Base-by-base conservation (phyloP, 345 rosid genomes). In the Chamaenerion angustifolium region DNA sequence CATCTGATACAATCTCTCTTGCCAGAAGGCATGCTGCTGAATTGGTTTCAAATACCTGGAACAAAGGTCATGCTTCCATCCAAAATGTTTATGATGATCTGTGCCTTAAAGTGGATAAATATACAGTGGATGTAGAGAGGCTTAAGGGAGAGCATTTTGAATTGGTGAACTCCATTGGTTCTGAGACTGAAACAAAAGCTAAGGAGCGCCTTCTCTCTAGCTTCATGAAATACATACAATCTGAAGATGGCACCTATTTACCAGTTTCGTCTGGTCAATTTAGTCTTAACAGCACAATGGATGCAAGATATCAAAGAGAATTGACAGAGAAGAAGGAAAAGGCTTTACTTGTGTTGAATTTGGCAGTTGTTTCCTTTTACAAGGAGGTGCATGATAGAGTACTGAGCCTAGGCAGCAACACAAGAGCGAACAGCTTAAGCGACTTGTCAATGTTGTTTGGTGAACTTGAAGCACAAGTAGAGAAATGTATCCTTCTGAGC, bases 21-120 rank as follows among this genome's bases (percentile, higher is more conserved):
- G 84, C 81, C 21, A 67, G 81, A 66, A 80, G 80, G 63, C 95
- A 75, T 76, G 95, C 83, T 59, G 65, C 80, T 65, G 88, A 84
- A 60, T 76, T 76, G 27, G 70, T 75, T 64, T 75, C 72, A 50
- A 80, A 72, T 60, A 42, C 43, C 51, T 76, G 54, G 40, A 81
- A 68, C 17, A 73, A 68, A 62, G 69, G 71, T 69, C 57, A 63
- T 49, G 78, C 79, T 56, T 74, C 83, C 59, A 56, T 69, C 60
- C 74, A 69, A 58, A 55, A 49, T 25, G 56, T 61, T 63, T 79
- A 84, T 64, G 78, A 67, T 49, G 81, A 80, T 57, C 76, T 82
- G 57, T 75, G 84, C 62, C 68, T 52, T 58, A 70, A 75, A 66
- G 69, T 73, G 57, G 77, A 82, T 50, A 78, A 64, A 61, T 78